These are phyloP conservation scores for Flagelloscypha sp. DNA, from an alignment of 768 basidiomycete species.

Conservation along the genomic window DNA sequence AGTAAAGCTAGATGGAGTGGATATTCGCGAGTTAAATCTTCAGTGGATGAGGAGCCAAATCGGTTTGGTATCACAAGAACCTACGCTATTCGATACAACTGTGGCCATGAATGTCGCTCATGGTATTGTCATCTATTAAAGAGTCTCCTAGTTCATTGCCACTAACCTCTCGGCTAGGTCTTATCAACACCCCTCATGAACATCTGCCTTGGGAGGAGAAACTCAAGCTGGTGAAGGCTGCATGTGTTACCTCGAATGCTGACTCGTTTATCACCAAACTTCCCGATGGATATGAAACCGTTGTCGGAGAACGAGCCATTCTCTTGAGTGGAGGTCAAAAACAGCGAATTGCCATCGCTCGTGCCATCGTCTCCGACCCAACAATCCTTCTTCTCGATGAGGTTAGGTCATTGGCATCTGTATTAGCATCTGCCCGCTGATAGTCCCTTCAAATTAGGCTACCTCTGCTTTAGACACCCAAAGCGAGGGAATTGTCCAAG, in stretches of 20 bases:
- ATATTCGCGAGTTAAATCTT: conserved; percentile 36
- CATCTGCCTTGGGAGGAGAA: conserved; percentile 32
- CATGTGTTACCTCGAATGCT: conserved; percentile 43
- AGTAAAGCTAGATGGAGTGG: conserved; percentile 37
- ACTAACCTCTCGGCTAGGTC: too few relatives aligned
- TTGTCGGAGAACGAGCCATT: conserved; percentile 44
- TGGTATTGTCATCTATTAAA: too few relatives aligned
- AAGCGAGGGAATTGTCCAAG: conserved; percentile 44
- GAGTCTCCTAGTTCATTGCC: too few relatives aligned
- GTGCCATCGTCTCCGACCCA: conserved; percentile 41
- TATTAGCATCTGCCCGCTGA: too few relatives aligned
- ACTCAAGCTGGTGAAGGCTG: conserved; percentile 35
- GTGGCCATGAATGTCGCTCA: conserved; percentile 40
- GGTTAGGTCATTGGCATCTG: too few relatives aligned
- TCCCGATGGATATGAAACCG: conserved; percentile 42
- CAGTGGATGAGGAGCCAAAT: conserved; percentile 44
- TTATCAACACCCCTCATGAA: conserved; percentile 37
- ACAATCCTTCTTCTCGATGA: conserved; percentile 42
- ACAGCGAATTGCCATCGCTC: conserved; percentile 46
- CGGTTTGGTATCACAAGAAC: conserved; percentile 45
- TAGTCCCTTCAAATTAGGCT: too few relatives aligned
- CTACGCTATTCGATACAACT: conserved; percentile 38
- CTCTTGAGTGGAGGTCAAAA: conserved; percentile 44
- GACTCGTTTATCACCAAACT: conserved; percentile 40
- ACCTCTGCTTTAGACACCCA: conserved; percentile 43